Evolutionary conservation across 176 grass and related monocot genomes (phyloP).

Genomic region (Zea luxurians): DNA sequence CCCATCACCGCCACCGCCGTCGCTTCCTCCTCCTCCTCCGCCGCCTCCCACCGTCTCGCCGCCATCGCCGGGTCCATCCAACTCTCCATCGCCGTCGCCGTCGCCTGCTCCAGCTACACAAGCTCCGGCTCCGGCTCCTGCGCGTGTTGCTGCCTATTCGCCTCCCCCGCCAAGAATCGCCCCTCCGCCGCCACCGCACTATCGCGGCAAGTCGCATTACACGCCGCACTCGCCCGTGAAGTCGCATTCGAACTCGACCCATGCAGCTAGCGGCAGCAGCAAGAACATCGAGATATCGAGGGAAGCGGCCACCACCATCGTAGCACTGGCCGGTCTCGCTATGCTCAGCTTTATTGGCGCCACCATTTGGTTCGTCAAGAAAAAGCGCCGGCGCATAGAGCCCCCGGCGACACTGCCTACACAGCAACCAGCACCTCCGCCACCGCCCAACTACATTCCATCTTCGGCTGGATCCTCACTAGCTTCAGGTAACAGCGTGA

Average conservation of each 20-base stretch:
- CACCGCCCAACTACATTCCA: conserved; percentile 47
- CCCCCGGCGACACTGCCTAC: conserved; percentile 21
- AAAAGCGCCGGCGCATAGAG: conserved; percentile 55
- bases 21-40: conserved; percentile 41
- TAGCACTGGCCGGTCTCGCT: conserved; percentile 45
- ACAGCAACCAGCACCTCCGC: conserved; percentile 47
- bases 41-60: conserved; percentile 42
- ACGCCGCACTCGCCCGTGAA: conserved; percentile 13
- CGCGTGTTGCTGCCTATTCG: conserved; percentile 17
- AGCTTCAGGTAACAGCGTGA: conserved; percentile 51
- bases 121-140: conserved; percentile 42
- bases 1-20: conserved; percentile 55
- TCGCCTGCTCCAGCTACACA: conserved; percentile 32
- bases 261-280: not conserved
- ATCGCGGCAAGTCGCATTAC: conserved; percentile 40
- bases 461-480: conserved; percentile 54
- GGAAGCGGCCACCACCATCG: conserved; percentile 54
- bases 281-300: conserved; percentile 66
- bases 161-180: conserved; percentile 40
- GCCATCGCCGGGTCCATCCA: conserved; percentile 47
- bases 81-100: conserved; percentile 37
- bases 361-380: conserved; percentile 61
- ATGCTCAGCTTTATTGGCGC: conserved; percentile 50
- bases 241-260: conserved; percentile 46
- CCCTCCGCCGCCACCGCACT: conserved; percentile 23